These are phyloP conservation scores for Volvox carteri DNA, from an alignment of 163 green algal species.

Conservation along the genomic window DNA sequence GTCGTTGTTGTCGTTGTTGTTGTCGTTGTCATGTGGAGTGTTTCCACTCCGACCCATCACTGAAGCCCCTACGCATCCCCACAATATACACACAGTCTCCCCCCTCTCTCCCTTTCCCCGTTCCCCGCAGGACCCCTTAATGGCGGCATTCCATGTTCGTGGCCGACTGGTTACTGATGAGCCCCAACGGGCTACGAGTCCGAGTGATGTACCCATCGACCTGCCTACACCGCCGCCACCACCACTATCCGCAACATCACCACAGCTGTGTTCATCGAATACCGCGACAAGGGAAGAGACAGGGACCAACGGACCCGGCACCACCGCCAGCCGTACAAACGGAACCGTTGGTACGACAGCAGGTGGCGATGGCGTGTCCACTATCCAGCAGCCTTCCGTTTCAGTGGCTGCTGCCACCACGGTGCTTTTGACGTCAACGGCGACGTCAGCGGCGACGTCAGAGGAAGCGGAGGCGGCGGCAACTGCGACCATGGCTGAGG, in stretches of 20 bases:
- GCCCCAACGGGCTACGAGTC: constrained; percentile 21
- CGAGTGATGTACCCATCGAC: constrained; percentile 47
- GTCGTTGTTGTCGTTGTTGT: no score
- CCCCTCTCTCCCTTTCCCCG: no score
- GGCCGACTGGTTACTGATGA: constrained; percentile 2
- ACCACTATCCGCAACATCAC: not conserved
- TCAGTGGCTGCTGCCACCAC: no score
- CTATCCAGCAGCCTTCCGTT: no score
- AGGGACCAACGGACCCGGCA: no score
- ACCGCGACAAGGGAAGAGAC: no score
- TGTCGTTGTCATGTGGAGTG: no score
- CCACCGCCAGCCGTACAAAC: no score
- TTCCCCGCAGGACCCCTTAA: constrained; percentile 36
- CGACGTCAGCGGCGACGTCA: not conserved
- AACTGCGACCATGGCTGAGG: constrained; percentile 25
- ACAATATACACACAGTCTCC: not conserved
- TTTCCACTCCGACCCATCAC: no score
- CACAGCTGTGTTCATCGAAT: not conserved
- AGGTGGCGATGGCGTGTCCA: no score
- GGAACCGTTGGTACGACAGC: no score
- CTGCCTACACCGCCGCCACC: not conserved
- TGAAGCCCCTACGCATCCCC: not conserved
- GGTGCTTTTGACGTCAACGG: not conserved
- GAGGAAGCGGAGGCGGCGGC: not conserved
- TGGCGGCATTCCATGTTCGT: constrained; percentile 53